Percentiles rank a stretch among this genome's conserved stretches.
These are phyloP conservation scores for Hordeum pubiflorum DNA, from an alignment of 202 grass and related monocot species.

Conservation along the genomic window DNA sequence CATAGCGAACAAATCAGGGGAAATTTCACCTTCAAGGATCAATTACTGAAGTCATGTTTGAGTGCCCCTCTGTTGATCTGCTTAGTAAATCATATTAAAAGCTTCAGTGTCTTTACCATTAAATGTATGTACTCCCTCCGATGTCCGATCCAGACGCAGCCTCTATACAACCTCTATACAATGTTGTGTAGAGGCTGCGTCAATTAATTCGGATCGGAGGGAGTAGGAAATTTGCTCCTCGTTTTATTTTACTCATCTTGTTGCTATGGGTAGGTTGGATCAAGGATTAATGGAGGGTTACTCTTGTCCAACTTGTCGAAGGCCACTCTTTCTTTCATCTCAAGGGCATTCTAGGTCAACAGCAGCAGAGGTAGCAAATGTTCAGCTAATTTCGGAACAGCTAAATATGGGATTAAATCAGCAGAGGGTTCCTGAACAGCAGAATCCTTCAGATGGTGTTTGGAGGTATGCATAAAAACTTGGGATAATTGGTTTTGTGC, in stretches of 20 bases:
- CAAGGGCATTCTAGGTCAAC: slow-evolving; percentile 49
- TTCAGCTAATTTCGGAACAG: slow-evolving; percentile 58
- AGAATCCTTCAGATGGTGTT: slow-evolving; percentile 59
- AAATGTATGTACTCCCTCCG: background rate
- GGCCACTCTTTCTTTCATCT: slow-evolving; percentile 61
- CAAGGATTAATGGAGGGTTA: slow-evolving; percentile 87
- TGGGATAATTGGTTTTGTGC: too few relatives aligned
- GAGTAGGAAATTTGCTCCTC: background rate
- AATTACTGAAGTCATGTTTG: background rate
- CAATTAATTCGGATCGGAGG: too few relatives aligned
- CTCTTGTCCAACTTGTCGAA: slow-evolving; percentile 94
- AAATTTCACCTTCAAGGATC: background rate
- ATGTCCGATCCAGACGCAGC: too few relatives aligned
- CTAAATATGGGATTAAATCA: slow-evolving; percentile 54
- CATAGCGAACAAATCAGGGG: background rate
- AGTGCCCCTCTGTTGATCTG: slow-evolving; percentile 11
- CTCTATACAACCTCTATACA: too few relatives aligned
- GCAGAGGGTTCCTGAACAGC: slow-evolving; percentile 54
- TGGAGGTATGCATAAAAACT: slow-evolving; percentile 56
- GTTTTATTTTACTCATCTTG: background rate
- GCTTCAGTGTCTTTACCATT: slow-evolving; percentile 3
- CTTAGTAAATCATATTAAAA: slow-evolving; percentile 21
- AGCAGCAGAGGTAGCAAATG: slow-evolving; percentile 32
- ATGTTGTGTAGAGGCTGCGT: too few relatives aligned
- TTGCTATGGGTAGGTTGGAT: slow-evolving; percentile 75